Evolutionary conservation across 768 basidiomycete genomes (phyloP).

Genomic region (Harrya chromipes): DNA sequence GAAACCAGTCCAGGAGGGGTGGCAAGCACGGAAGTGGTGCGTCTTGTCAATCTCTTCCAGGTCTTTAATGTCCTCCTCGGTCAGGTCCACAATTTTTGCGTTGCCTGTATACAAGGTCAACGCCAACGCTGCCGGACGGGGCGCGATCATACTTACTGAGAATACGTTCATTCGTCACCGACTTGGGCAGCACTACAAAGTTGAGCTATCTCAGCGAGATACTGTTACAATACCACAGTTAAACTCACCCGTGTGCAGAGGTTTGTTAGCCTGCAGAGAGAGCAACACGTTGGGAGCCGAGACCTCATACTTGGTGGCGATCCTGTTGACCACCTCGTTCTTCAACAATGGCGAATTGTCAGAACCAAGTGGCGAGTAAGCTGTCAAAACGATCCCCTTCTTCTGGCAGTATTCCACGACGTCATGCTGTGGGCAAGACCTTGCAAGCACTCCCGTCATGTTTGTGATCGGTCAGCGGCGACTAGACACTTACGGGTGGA

Average conservation of each 20-base stretch:
- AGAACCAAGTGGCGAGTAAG: constrained; percentile 79
- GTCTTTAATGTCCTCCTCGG: constrained; percentile 56
- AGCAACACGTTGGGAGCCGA: constrained; percentile 65
- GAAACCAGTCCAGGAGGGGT: constrained; percentile 62
- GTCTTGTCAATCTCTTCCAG: constrained; percentile 60
- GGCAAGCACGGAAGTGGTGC: constrained; percentile 61
- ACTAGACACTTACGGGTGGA: constrained; percentile 55
- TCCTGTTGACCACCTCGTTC: constrained; percentile 55
- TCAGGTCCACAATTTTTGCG: constrained; percentile 56
- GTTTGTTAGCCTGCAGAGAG: constrained; percentile 69
- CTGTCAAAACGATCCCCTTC: constrained; percentile 68
- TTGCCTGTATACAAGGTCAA: constrained; percentile 43
- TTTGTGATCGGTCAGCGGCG: neutral
- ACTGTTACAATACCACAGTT: neutral
- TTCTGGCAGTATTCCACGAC: constrained; percentile 56
- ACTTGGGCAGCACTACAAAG: constrained; percentile 64
- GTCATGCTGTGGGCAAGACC: constrained; percentile 65
- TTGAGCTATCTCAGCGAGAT: constrained; percentile 11
- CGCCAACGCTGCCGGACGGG: neutral
- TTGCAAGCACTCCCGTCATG: constrained; percentile 15
- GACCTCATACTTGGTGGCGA: constrained; percentile 61
- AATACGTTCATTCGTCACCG: constrained; percentile 68
- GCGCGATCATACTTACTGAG: constrained; percentile 34
- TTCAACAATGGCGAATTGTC: constrained; percentile 63
- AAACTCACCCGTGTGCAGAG: constrained; percentile 46